Conservation (phyloP, 1,284 basidiomycete species). For the Thelephora terrestris region DNA sequence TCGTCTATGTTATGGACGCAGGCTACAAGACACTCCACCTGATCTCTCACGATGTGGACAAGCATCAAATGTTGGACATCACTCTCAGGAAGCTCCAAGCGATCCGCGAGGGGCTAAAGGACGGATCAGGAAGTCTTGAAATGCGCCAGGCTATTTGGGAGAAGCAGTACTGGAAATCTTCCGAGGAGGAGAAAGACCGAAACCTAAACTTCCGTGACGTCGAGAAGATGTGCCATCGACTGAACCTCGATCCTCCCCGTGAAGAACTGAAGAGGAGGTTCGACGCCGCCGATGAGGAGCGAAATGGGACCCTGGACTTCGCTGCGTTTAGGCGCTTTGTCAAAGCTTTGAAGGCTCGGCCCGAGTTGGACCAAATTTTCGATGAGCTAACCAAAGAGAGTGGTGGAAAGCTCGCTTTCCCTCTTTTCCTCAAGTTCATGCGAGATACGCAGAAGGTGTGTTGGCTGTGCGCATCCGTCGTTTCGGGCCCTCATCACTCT, state of each 20-base stretch:
- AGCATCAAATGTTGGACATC: conserved; percentile 60
- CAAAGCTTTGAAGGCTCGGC: conserved; percentile 72
- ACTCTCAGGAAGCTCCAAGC: conserved; percentile 50
- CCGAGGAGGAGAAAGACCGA: conserved; percentile 53
- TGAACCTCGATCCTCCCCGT: conserved; percentile 61
- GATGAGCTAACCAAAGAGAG: conserved; percentile 36
- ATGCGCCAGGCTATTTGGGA: conserved; percentile 71
- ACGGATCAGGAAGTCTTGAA: conserved; percentile 51
- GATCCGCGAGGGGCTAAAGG: conserved; percentile 60
- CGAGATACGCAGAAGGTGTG: conserved; percentile 52
- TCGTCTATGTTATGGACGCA: conserved; percentile 67
- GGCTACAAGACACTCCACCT: conserved; percentile 91
- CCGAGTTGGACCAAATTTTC: conserved; percentile 69
- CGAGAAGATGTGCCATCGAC: conserved; percentile 61
- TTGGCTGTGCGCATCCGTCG: conserved; percentile 1
- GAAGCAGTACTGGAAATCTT: conserved; percentile 73
- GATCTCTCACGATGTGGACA: conserved; percentile 64
- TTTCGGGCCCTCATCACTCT: not conserved
- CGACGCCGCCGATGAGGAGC: conserved; percentile 60
- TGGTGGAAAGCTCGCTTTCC: conserved; percentile 38
- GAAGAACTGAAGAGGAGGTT: conserved; percentile 60
- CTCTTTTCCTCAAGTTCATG: conserved; percentile 61
- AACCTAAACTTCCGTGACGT: conserved; percentile 67
- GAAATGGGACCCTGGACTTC: conserved; percentile 72
- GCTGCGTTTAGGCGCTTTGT: conserved; percentile 81